Base-by-base conservation (phyloP, 1,284 basidiomycete species). In the Entoloma clypeatum region DNA sequence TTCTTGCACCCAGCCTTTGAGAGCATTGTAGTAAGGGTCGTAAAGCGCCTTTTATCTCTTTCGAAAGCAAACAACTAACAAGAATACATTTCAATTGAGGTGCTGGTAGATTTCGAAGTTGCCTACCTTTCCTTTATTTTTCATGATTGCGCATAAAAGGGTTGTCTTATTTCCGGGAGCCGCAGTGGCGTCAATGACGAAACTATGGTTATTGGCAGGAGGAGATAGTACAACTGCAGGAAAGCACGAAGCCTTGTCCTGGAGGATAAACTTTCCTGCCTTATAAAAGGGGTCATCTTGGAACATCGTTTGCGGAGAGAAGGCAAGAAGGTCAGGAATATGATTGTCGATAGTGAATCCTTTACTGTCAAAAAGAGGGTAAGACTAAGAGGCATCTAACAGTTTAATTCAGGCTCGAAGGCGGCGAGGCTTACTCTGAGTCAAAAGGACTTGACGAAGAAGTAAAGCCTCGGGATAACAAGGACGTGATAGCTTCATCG, bases 81-180 rank as follows among this genome's bases (percentile, higher is more conserved):
- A 36, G 41, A 13, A 37, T 28, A 22, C 34, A 42, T 27, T 26
- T 28, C 18, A 47, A 19, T 3, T 22, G 25, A 32, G 13, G 4
- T 14, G 5, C 14, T 11, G 16, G 9, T 26, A 8, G 18, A 14
- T 22, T 10, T 23, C 11, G 7, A 25, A n/a, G 30, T 19, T 22
- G 44, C 63, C 51, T 47, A 89, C 91, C 64, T 83, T 90, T 47
- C 91, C 90, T 54, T 74, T 73, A 51, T 83, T 84, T 11, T 71
- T 60, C 84, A 95, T 91, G 27, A 98, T 67, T 7, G 93, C 90
- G 47, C 87, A 87, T 9, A 99, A 67, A 62, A 96, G 91, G 4
- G 90, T 89, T 0, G 96, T 99, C 69, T 99, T 99, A 67, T 99
- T 99, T 0, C 96, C 96, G 0, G 95, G 96, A 0, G 96, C 95